phyloP scores from a whole-genome alignment of 441 rosid genomes.

The Cnidoscolus chayamansa region DNA sequence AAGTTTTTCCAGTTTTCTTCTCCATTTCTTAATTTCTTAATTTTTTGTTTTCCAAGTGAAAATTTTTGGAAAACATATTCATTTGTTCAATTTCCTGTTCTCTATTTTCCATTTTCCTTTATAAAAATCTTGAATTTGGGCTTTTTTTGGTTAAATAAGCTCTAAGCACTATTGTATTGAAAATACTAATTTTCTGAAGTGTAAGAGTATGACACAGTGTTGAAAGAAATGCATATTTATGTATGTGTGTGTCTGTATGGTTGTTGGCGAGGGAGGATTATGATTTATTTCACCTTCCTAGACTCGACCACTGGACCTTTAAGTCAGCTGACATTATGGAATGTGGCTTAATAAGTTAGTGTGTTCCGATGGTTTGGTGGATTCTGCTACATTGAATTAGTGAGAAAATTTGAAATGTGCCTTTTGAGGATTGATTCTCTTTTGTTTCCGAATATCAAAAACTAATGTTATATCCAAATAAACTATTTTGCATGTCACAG shows the following conservation, averaged over 20 bases:
- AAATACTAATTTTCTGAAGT: no score
- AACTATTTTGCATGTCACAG: slow-evolving; percentile 36
- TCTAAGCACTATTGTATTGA: no score
- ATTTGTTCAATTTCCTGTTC: no score
- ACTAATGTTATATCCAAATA: not conserved
- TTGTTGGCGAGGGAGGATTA: not conserved
- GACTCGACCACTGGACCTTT: not conserved
- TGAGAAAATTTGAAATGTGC: not conserved
- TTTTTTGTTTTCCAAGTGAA: not conserved
- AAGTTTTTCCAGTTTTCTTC: no score
- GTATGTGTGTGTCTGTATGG: no score
- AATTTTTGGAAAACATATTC: no score
- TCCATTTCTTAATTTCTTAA: no score
- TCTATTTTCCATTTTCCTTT: no score
- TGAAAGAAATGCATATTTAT: no score
- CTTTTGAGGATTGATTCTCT: not conserved
- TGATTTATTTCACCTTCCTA: not conserved
- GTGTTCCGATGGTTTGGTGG: not conserved
- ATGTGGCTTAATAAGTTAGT: not conserved
- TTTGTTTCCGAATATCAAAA: not conserved
- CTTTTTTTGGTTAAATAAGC: no score
- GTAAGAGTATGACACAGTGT: no score
- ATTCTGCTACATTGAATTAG: not conserved
- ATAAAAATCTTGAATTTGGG: no score
- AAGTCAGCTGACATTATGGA: not conserved